These are phyloP conservation scores for Eruca vesicaria DNA, from an alignment of 441 rosid species.

Conservation along the genomic window DNA sequence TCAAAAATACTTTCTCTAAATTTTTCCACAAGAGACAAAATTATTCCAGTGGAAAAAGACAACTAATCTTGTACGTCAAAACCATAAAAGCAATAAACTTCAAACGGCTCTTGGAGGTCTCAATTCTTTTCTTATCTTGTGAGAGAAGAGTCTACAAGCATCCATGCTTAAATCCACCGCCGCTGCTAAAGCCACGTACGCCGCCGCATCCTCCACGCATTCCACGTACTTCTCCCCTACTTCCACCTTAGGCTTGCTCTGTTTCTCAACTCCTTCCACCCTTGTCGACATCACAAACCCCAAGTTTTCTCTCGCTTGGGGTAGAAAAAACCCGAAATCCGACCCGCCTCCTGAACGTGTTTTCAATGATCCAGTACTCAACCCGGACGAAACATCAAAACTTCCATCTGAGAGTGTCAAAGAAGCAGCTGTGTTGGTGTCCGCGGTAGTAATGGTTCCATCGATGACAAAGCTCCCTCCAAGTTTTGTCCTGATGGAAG, in stretches of 20 bases:
- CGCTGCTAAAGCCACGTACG: slow-evolving; percentile 4
- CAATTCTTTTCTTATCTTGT: slow-evolving; percentile 2
- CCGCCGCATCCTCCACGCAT: slow-evolving; percentile 4
- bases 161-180: slow-evolving; percentile 9
- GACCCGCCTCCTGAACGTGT: slow-evolving; percentile 7
- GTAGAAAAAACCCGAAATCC: background rate
- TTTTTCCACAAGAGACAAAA: background rate
- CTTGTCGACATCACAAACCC: slow-evolving; percentile 1
- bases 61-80: background rate
- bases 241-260: slow-evolving; percentile 6
- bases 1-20: background rate
- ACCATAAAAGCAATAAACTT: background rate
- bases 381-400: background rate
- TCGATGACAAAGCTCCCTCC: slow-evolving; percentile 1
- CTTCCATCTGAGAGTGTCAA: background rate
- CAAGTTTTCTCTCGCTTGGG: background rate
- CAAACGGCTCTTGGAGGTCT: background rate
- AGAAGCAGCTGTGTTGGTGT: background rate
- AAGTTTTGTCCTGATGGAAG: background rate
- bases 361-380: background rate
- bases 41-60: background rate
- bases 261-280: slow-evolving; percentile 7
- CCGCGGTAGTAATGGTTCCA: background rate
- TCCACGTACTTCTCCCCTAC: background rate
- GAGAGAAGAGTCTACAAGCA: slow-evolving; percentile 2